Percentiles rank a stretch among this genome's conserved stretches.
Conservation (phyloP, 805 yeast genomes). For the Candida suzukii region DNA sequence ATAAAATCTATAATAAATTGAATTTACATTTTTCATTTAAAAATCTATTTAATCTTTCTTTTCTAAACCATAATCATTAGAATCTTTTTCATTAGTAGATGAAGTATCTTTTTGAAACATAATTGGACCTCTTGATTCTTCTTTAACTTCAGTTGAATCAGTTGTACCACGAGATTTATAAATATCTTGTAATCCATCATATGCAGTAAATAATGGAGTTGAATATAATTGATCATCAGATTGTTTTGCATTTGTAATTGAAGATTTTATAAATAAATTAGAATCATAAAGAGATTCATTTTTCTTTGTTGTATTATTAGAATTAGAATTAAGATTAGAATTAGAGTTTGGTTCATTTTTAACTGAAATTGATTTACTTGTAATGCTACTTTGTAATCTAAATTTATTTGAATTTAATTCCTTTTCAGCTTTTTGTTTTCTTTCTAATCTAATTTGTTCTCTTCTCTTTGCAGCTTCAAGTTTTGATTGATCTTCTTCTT, state of each 20-base stretch:
- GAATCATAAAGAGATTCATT: constrained; percentile 50
- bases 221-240: constrained; percentile 50
- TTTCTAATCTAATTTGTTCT: constrained; percentile 33
- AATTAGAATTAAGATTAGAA: too few relatives aligned
- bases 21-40: not conserved
- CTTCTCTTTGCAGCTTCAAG: constrained; percentile 24
- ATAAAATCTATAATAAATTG: not conserved
- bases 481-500: not conserved
- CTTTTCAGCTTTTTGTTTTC: constrained; percentile 39
- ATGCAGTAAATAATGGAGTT: constrained; percentile 47
- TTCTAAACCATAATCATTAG: not conserved
- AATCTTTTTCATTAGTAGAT: not conserved
- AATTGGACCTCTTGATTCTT: constrained; percentile 14
- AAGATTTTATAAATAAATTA: constrained; percentile 43
- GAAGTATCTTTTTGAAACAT: constrained; percentile 17
- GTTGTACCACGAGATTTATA: constrained; percentile 34
- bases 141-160: not conserved
- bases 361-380: not conserved
- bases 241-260: constrained; percentile 27
- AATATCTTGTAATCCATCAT: constrained; percentile 41
- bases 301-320: constrained; percentile 1
- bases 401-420: constrained; percentile 26
- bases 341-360: too few relatives aligned
- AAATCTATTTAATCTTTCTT: not conserved
- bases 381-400: not conserved